Percentiles rank a stretch among this genome's conserved stretches.
Conservation (phyloP, 352 stramenopile species). For the Thalassiosira hispida region DNA sequence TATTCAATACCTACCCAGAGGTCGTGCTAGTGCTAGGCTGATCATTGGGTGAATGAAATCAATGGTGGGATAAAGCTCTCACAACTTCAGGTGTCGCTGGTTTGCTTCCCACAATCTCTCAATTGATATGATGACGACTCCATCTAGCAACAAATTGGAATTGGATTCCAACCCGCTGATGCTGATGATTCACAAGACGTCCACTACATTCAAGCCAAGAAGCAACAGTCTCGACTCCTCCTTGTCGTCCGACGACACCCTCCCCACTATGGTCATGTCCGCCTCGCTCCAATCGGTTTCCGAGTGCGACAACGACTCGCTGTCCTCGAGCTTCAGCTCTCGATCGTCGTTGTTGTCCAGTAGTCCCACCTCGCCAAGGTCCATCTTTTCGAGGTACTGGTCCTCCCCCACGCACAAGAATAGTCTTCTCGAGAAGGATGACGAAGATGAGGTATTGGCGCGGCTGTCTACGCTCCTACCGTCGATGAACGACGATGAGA, state of each 20-base stretch:
- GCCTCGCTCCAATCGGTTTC: constrained; percentile 18
- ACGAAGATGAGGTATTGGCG: constrained; percentile 3
- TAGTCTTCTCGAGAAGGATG: not conserved
- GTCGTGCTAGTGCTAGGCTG: no score
- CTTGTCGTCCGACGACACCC: not conserved
- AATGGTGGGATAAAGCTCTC: no score
- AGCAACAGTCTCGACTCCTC: not conserved
- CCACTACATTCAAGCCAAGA: not conserved
- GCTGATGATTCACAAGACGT: not conserved
- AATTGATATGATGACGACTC: constrained; percentile 4
- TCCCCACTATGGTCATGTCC: constrained; percentile 8
- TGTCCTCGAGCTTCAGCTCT: constrained; percentile 1
- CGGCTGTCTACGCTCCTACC: not conserved
- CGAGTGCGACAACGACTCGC: constrained; percentile 56
- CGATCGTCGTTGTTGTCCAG: not conserved
- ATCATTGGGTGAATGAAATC: no score
- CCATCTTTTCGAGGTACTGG: constrained; percentile 42
- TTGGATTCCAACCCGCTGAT: not conserved
- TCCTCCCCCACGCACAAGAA: not conserved
- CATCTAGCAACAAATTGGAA: not conserved
- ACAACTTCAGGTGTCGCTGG: no score
- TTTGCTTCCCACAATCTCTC: no score
- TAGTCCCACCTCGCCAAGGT: constrained; percentile 10
- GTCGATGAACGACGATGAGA: not conserved
- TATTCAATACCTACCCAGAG: no score